Conservation (phyloP, 2,329 filamentous ascomycete genomes). For the Hirsutella thompsonii region DNA sequence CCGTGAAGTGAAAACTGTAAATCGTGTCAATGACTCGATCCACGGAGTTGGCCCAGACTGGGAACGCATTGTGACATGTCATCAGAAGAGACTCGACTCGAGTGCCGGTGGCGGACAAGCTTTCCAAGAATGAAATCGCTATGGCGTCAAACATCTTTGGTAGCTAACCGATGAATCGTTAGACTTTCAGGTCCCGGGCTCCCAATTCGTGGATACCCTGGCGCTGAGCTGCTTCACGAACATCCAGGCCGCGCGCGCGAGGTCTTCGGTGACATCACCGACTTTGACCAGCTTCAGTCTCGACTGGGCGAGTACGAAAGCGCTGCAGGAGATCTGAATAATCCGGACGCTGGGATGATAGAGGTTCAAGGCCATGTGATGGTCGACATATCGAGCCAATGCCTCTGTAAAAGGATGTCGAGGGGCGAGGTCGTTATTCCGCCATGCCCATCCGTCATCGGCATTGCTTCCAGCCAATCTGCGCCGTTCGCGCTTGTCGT, state of each 20-base stretch:
- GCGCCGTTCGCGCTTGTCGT: conserved; percentile 24
- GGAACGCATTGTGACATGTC: too few species aligned
- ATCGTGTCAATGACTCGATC: too few species aligned
- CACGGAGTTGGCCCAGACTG: too few species aligned
- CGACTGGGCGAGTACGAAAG: conserved; percentile 40
- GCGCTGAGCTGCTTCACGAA: conserved; percentile 23
- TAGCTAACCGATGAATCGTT: too few species aligned
- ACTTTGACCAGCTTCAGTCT: conserved; percentile 32
- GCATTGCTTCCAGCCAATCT: conserved; percentile 31
- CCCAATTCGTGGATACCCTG: conserved; percentile 14
- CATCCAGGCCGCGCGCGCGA: conserved; percentile 22
- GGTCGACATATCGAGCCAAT: conserved; percentile 33
- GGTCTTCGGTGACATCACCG: conserved; percentile 15
- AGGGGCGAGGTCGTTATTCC: conserved; percentile 9
- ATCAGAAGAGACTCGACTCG: too few species aligned
- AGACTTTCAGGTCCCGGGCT: neutral
- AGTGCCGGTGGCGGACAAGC: too few species aligned
- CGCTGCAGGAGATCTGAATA: conserved; percentile 39
- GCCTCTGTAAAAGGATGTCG: conserved; percentile 34
- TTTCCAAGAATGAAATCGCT: too few species aligned
- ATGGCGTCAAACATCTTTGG: too few species aligned
- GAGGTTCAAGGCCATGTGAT: conserved; percentile 41
- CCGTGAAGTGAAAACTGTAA: too few species aligned
- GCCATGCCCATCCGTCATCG: conserved; percentile 43
- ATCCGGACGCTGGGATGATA: conserved; percentile 42